A percentile compares a stretch with the other conserved stretches of the same genome.
phyloP scores from a whole-genome alignment of 106 monocot genomes.

The Vanilla planifolia region DNA sequence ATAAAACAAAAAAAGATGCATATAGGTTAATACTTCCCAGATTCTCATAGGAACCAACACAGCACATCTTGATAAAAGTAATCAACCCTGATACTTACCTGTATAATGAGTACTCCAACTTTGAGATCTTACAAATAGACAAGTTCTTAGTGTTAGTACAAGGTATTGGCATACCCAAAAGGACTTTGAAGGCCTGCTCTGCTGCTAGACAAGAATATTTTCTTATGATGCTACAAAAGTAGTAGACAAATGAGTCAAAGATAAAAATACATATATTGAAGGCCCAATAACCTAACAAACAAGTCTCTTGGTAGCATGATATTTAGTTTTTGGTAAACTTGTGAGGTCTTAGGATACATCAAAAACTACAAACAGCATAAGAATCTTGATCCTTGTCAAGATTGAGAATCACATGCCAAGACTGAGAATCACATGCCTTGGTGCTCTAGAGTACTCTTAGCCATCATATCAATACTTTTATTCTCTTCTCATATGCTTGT shows the following conservation, averaged over 20 bases:
- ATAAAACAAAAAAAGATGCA: not conserved
- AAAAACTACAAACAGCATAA: too few relatives aligned
- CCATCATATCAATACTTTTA: too few relatives aligned
- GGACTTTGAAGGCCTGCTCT: conserved; percentile 26
- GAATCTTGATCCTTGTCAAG: too few relatives aligned
- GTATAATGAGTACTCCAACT: conserved; percentile 70
- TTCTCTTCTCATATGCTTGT: too few relatives aligned
- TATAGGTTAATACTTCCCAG: not conserved
- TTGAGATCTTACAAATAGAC: conserved; percentile 36
- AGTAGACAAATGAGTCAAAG: conserved; percentile 1
- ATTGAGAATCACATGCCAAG: too few relatives aligned
- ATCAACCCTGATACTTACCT: conserved; percentile 31
- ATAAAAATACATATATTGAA: not conserved
- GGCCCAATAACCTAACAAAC: not conserved
- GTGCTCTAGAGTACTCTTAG: too few relatives aligned
- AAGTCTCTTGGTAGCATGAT: too few relatives aligned
- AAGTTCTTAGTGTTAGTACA: conserved; percentile 8
- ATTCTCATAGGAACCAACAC: not conserved
- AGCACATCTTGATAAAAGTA: not conserved
- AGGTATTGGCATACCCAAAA: conserved; percentile 19
- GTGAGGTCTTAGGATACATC: not conserved
- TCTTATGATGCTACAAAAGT: conserved; percentile 40
- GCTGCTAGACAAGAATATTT: conserved; percentile 33
- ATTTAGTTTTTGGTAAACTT: too few relatives aligned
- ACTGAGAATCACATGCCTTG: too few relatives aligned